Percentiles rank a stretch among this genome's conserved stretches.
These are phyloP conservation scores for Gymnopilus junonius DNA, from an alignment of 768 basidiomycete species.

Conservation along the genomic window DNA sequence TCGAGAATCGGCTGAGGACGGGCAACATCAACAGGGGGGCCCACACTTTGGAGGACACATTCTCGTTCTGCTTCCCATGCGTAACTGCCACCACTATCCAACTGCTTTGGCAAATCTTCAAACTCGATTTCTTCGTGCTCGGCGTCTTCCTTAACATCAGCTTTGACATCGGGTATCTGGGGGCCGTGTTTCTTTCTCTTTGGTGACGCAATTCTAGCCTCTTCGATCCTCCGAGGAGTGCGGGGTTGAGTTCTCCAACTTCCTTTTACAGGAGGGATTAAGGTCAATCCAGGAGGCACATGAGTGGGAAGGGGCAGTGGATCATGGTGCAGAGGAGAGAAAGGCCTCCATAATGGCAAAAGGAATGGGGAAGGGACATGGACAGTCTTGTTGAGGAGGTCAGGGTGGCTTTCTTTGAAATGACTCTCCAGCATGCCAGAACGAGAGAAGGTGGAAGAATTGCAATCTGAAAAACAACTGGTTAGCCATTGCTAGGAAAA, in stretches of 20 bases:
- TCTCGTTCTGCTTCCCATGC: background rate
- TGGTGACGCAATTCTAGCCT: constrained; percentile 3
- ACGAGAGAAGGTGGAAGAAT: constrained; percentile 4
- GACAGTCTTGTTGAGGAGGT: constrained; percentile 10
- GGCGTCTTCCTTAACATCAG: background rate
- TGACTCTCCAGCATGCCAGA: constrained; percentile 16
- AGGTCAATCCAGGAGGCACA: constrained; percentile 2
- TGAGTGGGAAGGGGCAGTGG: constrained; percentile 9
- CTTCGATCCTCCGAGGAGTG: background rate
- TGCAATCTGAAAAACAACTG: constrained; percentile 7
- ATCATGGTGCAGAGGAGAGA: background rate
- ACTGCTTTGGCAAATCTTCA: constrained; percentile 13
- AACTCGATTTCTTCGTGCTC: constrained; percentile 5
- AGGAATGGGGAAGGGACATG: constrained; percentile 14
- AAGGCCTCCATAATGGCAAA: constrained; percentile 15
- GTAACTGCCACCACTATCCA: constrained; percentile 6
- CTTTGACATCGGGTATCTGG: background rate
- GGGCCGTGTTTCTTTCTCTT: constrained; percentile 12
- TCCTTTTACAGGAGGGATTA: constrained; percentile 14
- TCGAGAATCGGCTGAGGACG: constrained; percentile 27
- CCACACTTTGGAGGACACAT: constrained; percentile 3
- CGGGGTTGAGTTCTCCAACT: background rate
- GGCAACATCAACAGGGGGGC: constrained; percentile 18
- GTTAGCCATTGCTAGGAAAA: background rate
- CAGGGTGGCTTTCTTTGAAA: constrained; percentile 16